phyloP scores from a whole-genome alignment of 352 stramenopile species.

The Pythium plurisporium region DNA sequence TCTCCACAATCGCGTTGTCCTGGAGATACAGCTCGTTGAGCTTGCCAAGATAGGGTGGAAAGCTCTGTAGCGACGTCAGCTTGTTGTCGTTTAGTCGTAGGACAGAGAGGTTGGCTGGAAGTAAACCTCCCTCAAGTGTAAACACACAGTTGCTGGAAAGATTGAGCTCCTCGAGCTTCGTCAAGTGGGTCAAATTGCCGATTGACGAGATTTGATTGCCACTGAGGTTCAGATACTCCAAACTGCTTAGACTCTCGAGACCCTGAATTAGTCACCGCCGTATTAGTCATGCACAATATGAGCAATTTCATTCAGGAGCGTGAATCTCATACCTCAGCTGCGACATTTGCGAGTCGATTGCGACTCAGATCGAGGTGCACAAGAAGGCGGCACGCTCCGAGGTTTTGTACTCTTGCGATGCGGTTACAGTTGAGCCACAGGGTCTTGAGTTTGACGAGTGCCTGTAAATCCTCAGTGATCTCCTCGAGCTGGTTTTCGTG shows the following conservation, averaged over 20 bases:
- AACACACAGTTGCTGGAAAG: conserved; percentile 51
- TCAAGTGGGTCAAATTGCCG: conserved; percentile 54
- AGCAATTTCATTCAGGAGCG: neutral
- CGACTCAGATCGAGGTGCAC: conserved; percentile 69
- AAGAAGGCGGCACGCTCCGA: conserved; percentile 45
- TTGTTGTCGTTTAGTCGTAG: conserved; percentile 31
- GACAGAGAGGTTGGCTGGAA: conserved; percentile 50
- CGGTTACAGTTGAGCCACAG: conserved; percentile 69
- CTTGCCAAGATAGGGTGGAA: conserved; percentile 30
- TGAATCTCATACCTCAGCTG: conserved; percentile 26
- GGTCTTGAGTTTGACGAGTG: conserved; percentile 62
- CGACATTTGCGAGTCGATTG: conserved; percentile 42
- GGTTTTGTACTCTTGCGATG: conserved; percentile 42
- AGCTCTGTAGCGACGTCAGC: conserved; percentile 36
- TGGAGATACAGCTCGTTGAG: conserved; percentile 71
- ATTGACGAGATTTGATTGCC: conserved; percentile 53
- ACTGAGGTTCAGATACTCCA: conserved; percentile 63
- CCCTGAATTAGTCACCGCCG: conserved; percentile 14
- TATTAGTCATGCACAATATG: neutral
- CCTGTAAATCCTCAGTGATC: conserved; percentile 54
- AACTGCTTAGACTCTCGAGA: conserved; percentile 42
- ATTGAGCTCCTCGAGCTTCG: conserved; percentile 72
- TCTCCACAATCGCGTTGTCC: conserved; percentile 40
- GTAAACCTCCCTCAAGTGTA: conserved; percentile 40
- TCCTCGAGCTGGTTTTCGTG: conserved; percentile 69